phyloP scores from a whole-genome alignment of 2,329 filamentous ascomycete species.

The Botrytis aclada region DNA sequence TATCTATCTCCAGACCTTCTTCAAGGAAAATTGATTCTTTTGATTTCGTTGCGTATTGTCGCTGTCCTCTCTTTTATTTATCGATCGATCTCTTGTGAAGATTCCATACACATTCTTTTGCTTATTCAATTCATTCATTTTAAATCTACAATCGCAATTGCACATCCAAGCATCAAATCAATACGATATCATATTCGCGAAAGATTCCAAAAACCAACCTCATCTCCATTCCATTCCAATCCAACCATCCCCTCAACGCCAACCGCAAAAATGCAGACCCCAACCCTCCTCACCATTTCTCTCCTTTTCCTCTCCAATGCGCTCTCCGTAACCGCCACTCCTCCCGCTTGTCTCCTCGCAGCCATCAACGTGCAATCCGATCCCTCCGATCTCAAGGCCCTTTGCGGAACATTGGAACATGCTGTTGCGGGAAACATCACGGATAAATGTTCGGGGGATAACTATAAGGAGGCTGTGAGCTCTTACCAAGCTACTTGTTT shows the following conservation, averaged over 20 bases:
- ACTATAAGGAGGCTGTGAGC: constrained; percentile 1
- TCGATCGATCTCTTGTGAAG: neutral
- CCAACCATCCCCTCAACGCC: neutral
- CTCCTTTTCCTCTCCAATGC: constrained; percentile 25
- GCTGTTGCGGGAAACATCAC: constrained; percentile 22
- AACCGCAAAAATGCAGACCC: constrained; percentile 27
- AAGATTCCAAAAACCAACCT: neutral
- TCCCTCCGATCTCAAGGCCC: constrained; percentile 20
- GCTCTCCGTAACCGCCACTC: constrained; percentile 26
- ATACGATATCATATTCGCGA: neutral
- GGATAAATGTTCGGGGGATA: constrained; percentile 10
- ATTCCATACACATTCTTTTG: neutral
- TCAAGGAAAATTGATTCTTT: neutral
- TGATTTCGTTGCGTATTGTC: neutral
- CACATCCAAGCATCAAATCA: neutral
- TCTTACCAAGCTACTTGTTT: constrained; percentile 22
- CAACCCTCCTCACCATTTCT: constrained; percentile 28
- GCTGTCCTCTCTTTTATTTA: constrained; percentile 15
- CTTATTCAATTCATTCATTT: neutral
- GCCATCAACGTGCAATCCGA: constrained; percentile 22
- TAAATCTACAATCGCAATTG: neutral
- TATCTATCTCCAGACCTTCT: too few relatives aligned
- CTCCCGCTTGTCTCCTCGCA: constrained; percentile 33
- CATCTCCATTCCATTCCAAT: neutral
- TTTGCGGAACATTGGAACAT: constrained; percentile 19